Conservation (phyloP, 805 yeast genomes). For the Metschnikowia continentalis region DNA sequence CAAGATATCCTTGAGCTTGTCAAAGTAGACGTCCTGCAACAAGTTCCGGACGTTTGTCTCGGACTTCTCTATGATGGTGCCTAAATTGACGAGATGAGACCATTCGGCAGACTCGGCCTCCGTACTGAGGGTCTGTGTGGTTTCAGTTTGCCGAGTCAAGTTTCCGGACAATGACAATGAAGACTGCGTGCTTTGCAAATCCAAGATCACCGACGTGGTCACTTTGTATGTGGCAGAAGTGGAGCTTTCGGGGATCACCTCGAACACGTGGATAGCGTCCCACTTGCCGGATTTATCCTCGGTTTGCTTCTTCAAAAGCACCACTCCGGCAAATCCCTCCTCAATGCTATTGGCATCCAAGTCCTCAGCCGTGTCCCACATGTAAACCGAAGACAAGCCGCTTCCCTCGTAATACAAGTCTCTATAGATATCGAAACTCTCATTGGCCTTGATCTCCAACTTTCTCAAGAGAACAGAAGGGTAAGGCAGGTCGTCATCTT, state of each 20-base stretch:
- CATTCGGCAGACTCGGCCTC: conserved; percentile 42
- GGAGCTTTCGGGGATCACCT: conserved; percentile 46
- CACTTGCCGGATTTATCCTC: conserved; percentile 56
- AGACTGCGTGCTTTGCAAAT: conserved; percentile 32
- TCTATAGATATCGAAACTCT: conserved; percentile 86
- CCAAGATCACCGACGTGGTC: conserved; percentile 85
- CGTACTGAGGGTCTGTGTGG: conserved; percentile 39
- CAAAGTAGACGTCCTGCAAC: conserved; percentile 91
- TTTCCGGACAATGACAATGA: conserved; percentile 65
- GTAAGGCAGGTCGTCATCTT: conserved; percentile 54
- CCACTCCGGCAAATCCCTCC: conserved; percentile 86
- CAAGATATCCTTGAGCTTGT: conserved; percentile 85
- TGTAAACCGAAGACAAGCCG: conserved; percentile 81
- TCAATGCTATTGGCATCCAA: conserved; percentile 32
- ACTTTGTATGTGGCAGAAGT: conserved; percentile 54
- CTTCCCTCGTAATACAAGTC: conserved; percentile 90
- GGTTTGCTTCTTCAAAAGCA: conserved; percentile 69
- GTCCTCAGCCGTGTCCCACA: conserved; percentile 82
- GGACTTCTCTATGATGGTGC: conserved; percentile 79
- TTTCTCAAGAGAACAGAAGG: conserved; percentile 67
- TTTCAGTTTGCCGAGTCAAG: conserved; percentile 78
- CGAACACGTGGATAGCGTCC: conserved; percentile 95
- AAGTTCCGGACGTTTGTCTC: conserved; percentile 83
- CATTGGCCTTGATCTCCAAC: conserved; percentile 78
- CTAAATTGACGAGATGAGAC: conserved; percentile 82